Evolutionary conservation across 177 flowering plant genomes (phyloP), one percentile per base, ranked within the genome.

Genomic region (Telopea speciosissima): DNA sequence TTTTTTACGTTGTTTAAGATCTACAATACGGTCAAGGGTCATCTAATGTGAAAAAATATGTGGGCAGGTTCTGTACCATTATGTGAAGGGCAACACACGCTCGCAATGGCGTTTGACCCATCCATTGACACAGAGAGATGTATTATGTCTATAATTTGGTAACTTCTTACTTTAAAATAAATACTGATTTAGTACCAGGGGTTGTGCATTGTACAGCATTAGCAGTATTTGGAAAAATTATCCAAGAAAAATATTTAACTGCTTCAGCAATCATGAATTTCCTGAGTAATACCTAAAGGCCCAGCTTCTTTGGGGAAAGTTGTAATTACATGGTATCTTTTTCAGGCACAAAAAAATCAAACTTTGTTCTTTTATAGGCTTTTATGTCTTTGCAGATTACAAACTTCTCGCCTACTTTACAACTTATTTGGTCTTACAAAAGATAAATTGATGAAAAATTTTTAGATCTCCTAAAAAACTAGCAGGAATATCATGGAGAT

Each of bases 401-500:
- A 66, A 72, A 12, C 22, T 31, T 1, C 62, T 62, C 25, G 60
- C 58, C 66, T 31, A 26, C 5, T 22, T 17, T 62, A 21, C 21
- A 28, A 14, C 9, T 64, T 60, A 24, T 44, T 7, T 9, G 60
- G 45, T 73, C 68, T 62, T 26, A 7, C 42, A 12, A 22, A n/a
- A 65, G 11, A 25, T 23, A 64, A 44, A 66, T 65, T 54, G 5
- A 28, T 28, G 31, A 28, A 28, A 28, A 28, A 2, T 28, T 28
- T 28, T 28, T 4, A 28, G 31, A 28, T 33, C 16, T 1, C 14
- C 26, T 54, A 56, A 25, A 16, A 1, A 45, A 40, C 40, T 59
- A 62, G 56, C 24, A 28, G 23, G 7, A 69, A 28, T 68, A 67
- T 82, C 76, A 84, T 59, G 89, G 90, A 68, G 95, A 84, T 26